Evolutionary conservation across 345 rosid species (phyloP).

Genomic region (Boechera retrofracta): DNA sequence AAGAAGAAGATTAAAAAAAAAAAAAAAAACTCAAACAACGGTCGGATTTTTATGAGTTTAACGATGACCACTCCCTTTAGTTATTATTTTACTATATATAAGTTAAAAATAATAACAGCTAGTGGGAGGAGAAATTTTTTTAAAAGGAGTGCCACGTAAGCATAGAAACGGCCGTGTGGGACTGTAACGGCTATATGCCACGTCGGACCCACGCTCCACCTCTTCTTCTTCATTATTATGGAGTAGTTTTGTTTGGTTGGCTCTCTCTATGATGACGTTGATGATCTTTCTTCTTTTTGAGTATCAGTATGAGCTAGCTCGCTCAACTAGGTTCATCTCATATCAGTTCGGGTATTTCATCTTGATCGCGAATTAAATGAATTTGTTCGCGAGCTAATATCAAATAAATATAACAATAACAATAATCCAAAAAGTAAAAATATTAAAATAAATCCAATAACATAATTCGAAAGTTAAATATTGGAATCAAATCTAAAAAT

Average conservation of each 20-base stretch:
- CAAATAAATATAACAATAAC: no score
- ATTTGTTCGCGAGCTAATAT: no score
- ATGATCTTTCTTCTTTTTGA: neutral
- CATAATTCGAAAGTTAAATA: no score
- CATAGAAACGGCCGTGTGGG: constrained; percentile 29
- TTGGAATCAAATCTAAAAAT: no score
- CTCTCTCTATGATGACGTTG: neutral
- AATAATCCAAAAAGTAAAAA: no score
- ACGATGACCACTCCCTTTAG: neutral
- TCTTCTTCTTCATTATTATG: neutral
- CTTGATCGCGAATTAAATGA: no score
- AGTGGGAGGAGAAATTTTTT: neutral
- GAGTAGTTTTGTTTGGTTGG: constrained; percentile 4
- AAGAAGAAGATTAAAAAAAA: constrained; percentile 41
- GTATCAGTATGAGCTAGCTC: no score
- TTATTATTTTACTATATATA: neutral
- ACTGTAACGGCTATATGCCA: constrained; percentile 47
- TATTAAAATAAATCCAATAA: no score
- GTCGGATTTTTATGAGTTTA: constrained; percentile 42
- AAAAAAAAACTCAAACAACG: constrained; percentile 43
- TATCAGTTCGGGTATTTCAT: no score
- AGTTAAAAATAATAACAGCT: neutral
- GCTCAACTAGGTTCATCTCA: no score
- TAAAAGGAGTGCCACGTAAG: constrained; percentile 40
- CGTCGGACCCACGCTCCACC: constrained; percentile 48